phyloP scores from a whole-genome alignment of 306 rosid genomes.

The Vicia villosa region DNA sequence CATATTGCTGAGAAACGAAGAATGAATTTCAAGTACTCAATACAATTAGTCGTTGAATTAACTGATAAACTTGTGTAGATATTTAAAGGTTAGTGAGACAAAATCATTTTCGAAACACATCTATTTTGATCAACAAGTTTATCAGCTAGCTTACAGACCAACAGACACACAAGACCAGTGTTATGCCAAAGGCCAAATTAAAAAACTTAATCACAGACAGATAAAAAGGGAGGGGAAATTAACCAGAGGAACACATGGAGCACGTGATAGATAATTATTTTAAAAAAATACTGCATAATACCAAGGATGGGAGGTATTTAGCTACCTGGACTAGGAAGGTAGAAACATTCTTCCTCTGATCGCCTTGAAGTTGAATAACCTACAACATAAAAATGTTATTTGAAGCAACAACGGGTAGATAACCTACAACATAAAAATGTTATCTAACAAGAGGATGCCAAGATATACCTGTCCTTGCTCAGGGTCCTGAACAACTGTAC shows the following conservation, averaged over 20 bases:
- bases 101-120: not conserved
- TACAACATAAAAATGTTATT: slow-evolving; percentile 32
- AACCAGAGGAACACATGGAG: not conserved
- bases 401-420: slow-evolving; percentile 35
- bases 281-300: not conserved
- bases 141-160: not conserved
- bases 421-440: slow-evolving; percentile 51
- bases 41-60: not conserved
- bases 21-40: not conserved
- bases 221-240: not conserved
- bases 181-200: not conserved
- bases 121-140: not conserved
- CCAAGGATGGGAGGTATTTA: not conserved
- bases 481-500: slow-evolving; percentile 93
- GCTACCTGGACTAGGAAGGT: slow-evolving; percentile 74
- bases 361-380: slow-evolving; percentile 98
- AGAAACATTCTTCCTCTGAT: slow-evolving; percentile 69
- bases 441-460: not conserved
- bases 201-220: not conserved
- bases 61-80: not conserved
- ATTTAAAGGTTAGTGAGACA: not conserved
- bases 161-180: not conserved
- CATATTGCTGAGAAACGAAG: not conserved
- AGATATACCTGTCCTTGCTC: slow-evolving; percentile 81
- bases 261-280: not conserved